A percentile compares a stretch with the other conserved stretches of the same genome.
phyloP scores from a whole-genome alignment of 2,329 filamentous ascomycete genomes.

The Xylariaceae sp. region DNA sequence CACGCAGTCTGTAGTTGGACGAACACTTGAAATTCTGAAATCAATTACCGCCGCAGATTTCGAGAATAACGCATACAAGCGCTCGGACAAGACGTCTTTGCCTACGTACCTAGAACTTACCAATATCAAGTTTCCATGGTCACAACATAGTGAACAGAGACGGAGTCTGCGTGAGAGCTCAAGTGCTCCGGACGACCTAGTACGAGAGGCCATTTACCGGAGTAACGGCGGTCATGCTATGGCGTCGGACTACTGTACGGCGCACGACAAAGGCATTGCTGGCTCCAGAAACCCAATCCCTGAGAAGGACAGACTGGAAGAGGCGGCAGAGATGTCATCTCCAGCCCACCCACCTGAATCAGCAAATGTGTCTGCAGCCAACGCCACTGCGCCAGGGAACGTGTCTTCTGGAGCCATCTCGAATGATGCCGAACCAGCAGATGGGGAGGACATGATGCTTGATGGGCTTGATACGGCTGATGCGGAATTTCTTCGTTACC shows the following conservation, averaged over 20 bases:
- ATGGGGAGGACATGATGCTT: slow-evolving; percentile 27
- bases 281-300: slow-evolving; percentile 68
- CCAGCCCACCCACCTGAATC: slow-evolving; percentile 11
- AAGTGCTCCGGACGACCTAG: slow-evolving; percentile 52
- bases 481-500: slow-evolving; percentile 25
- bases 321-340: slow-evolving; percentile 33
- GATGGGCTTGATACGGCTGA: slow-evolving; percentile 27
- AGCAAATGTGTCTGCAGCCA: slow-evolving; percentile 29
- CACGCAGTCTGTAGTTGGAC: slow-evolving; percentile 71
- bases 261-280: slow-evolving; percentile 55
- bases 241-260: slow-evolving; percentile 73
- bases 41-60: slow-evolving; percentile 73
- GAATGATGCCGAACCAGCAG: background rate
- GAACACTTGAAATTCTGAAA: slow-evolving; percentile 79
- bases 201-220: slow-evolving; percentile 77
- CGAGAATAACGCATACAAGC: slow-evolving; percentile 65
- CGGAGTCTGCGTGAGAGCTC: slow-evolving; percentile 33
- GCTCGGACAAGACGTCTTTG: slow-evolving; percentile 51
- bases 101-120: slow-evolving; percentile 43
- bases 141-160: slow-evolving; percentile 28
- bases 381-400: slow-evolving; percentile 6
- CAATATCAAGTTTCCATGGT: slow-evolving; percentile 48
- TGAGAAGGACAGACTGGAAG: slow-evolving; percentile 43
- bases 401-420: no score
- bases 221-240: slow-evolving; percentile 63